phyloP scores from a whole-genome alignment of 805 yeast genomes.

The Lachancea waltii region DNA sequence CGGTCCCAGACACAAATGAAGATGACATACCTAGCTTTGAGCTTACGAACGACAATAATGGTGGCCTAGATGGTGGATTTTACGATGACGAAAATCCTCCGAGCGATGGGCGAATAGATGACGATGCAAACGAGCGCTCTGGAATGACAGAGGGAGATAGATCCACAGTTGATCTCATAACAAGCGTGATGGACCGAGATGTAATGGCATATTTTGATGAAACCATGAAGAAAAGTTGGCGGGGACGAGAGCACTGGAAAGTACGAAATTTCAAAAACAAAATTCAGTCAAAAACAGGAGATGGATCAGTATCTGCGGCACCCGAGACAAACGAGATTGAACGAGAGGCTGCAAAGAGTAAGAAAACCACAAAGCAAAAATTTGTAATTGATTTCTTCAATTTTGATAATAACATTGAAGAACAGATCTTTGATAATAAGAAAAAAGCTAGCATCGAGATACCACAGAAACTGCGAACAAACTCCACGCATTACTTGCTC shows the following conservation, averaged over 20 bases:
- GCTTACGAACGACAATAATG: constrained; percentile 11
- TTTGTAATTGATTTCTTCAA: constrained; percentile 40
- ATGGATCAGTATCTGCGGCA: too few relatives aligned
- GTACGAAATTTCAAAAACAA: constrained; percentile 51
- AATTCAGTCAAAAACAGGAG: constrained; percentile 6
- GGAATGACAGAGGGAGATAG: constrained; percentile 14
- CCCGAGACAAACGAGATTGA: constrained; percentile 4
- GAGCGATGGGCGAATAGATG: constrained; percentile 16
- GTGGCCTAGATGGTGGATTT: constrained; percentile 13
- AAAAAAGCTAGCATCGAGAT: constrained; percentile 34
- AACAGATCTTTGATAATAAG: constrained; percentile 37
- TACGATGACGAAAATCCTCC: constrained; percentile 13
- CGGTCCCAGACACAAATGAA: constrained; percentile 27
- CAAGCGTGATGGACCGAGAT: constrained; percentile 46
- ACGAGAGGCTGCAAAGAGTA: constrained; percentile 15
- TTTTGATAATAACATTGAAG: constrained; percentile 35
- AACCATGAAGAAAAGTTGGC: constrained; percentile 65
- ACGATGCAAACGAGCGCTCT: constrained; percentile 15
- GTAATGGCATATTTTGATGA: constrained; percentile 79
- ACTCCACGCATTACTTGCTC: constrained; percentile 42
- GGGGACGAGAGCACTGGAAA: constrained; percentile 93
- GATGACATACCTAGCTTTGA: constrained; percentile 15
- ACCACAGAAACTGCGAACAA: constrained; percentile 37
- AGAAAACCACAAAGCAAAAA: constrained; percentile 32
- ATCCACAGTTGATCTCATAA: constrained; percentile 18